Base-by-base conservation (phyloP, 805 yeast species). In the Kuraishia molischiana region DNA sequence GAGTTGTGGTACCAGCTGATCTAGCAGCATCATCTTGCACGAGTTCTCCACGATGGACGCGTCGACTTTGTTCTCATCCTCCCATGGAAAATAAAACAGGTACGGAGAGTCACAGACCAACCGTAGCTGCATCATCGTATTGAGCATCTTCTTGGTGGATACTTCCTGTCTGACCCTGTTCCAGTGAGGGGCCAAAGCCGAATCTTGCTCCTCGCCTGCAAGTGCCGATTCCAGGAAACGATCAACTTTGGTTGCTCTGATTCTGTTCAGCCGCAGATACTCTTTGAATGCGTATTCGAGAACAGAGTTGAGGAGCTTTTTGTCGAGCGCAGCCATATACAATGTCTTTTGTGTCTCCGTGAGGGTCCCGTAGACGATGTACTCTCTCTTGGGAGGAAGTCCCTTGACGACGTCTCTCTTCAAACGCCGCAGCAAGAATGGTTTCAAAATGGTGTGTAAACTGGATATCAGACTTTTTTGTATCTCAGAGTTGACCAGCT, bases 341-440 rank as follows among this genome's bases (percentile, higher is more conserved):
- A 87, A 60, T n/a, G 66, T 62, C 22, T 67, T 69, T 58, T 90
- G 98, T 29, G 65, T 50, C 0, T 64, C 55, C 0, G 90, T 72
- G 40, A 90, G 56, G 3, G 80, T 74, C 4, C 85, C 74, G 55
- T 84, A 86, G 2, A 90, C 66, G 32, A 85, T 72, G 50, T 86
- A 90, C 57, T 90, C 98, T 43, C 92, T 77, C 57, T 92, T 92
- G 1, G 90, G 83, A 1, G 97, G 97, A 39, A 92, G 62, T 30
- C 69, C 68, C 21, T 66, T 67, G 14, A 83, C 64, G 1, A 85
- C 95, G 39, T 76, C 80, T 38, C 67, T 72, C 53, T 90, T 90
- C 54, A 90, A 61, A 41, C 98, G 67, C 49, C 98, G 68, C 33
- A 90, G 64, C 19, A 90, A 57, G 49, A 92, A 90, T 0, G 98